Evolutionary conservation across 1,284 basidiomycete species (phyloP), one percentile per base, ranked within the genome.

Genomic region (Cutaneotrichosporon sp.): DNA sequence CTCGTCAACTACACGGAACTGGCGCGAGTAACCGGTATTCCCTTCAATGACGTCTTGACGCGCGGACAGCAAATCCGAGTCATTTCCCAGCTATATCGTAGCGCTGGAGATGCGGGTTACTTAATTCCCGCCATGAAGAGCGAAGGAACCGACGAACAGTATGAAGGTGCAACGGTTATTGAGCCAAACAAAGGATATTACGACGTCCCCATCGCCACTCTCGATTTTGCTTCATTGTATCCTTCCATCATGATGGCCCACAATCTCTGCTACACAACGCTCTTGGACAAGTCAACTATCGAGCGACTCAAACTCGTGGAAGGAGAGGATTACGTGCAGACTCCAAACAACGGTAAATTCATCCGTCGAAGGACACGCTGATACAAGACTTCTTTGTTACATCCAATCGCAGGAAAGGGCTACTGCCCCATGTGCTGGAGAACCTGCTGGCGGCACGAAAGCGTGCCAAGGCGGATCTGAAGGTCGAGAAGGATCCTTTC

Each of bases 231-330:
- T 52, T 96, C 91, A 0, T 80, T 97, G 60, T 97, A 97, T 72
- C 92, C 92, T 0, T 97, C 93, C 0, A 97, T 97, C 76, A 97
- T 97, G 92, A 96, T 96, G 91, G 93, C 92, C 0, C 93, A 97
- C 71, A 97, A 97, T 68, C 77, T 97, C 2, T 97, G 92, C 72
- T 97, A 97, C 67, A 96, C 93, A 0, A 94, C 93, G 0, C 78
- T 96, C 14, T 72, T 94, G 20, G 87, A 94, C 60, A 87, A 84
- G 67, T 51, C 60, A 4, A 87, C 85, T 0, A 85, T 92, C 17
- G 86, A 90, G 19, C 81, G 86, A 14, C 76, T 96, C 6, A 76
- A 79, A 9, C 78, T 97, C 16, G 80, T 84, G 17, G 88, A 87
- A 67, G 88, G 88, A 57, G 79, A 84, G n/a, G 93, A 97, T 70